Percentiles rank a stretch among this genome's conserved stretches.
Conservation (phyloP, 2,329 filamentous ascomycete genomes). For the Fusarium paranaense region DNA sequence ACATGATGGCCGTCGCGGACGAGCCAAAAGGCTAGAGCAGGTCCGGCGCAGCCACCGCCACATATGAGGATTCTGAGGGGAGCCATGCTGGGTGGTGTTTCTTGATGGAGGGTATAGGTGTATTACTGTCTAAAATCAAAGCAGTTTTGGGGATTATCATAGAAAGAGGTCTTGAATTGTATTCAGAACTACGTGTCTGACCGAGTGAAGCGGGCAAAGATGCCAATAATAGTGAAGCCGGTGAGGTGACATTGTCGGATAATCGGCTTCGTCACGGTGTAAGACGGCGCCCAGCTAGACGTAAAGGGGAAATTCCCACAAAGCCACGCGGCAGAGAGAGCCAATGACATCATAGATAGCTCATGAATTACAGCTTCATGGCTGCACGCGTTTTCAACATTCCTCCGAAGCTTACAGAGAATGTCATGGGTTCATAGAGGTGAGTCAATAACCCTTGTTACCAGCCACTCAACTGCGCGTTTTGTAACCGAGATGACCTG, state of each 20-base stretch:
- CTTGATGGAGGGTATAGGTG: not conserved
- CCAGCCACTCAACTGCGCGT: not conserved
- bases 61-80: conserved; percentile 42
- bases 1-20: conserved; percentile 45
- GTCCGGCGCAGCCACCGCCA: conserved; percentile 51
- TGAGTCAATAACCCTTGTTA: not conserved
- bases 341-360: not conserved
- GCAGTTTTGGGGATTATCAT: not conserved
- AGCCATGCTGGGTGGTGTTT: not conserved
- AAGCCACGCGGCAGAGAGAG: not conserved
- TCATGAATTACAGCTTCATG: not conserved
- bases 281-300: not conserved
- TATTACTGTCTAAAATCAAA: not conserved
- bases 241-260: not conserved
- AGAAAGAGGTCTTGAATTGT: not conserved
- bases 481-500: not conserved
- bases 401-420: not conserved
- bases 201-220: not conserved
- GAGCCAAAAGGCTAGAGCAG: conserved; percentile 48
- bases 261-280: not conserved
- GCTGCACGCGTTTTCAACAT: not conserved
- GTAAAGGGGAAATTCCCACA: not conserved
- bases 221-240: not conserved
- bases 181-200: not conserved
- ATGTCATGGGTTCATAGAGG: not conserved